These are phyloP conservation scores for Eutrema salsugineum DNA, from an alignment of 441 rosid species.

Conservation along the genomic window DNA sequence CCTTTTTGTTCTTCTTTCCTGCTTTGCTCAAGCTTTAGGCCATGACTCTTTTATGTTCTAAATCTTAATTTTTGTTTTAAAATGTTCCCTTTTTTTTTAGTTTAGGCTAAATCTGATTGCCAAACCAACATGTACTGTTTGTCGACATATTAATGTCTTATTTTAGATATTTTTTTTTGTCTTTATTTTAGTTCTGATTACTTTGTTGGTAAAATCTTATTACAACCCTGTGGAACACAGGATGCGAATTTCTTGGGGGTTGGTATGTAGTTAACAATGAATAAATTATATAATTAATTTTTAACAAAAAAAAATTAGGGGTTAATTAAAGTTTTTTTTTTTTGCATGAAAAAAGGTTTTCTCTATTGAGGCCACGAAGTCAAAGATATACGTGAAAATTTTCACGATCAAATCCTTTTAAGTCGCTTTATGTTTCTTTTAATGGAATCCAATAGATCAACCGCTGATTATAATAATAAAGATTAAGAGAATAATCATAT, in stretches of 20 bases:
- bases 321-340: not conserved
- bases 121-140: conserved; percentile 18
- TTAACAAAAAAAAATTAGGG: conserved; percentile 4
- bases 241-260: conserved; percentile 34
- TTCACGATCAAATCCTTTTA: not conserved
- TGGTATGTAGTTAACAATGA: conserved; percentile 8
- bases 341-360: conserved; percentile 4
- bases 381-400: conserved; percentile 20
- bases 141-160: not conserved
- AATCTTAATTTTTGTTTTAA: not conserved
- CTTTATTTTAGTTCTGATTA: conserved; percentile 17
- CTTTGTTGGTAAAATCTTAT: conserved; percentile 5
- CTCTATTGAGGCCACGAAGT: conserved; percentile 20
- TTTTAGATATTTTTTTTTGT: not conserved
- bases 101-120: conserved; percentile 2
- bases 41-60: conserved; percentile 28
- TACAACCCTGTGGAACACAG: not conserved
- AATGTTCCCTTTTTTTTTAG: not conserved
- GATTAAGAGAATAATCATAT: conserved; percentile 23
- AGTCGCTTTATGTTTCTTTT: not conserved
- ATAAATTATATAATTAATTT: not conserved
- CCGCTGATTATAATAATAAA: not conserved
- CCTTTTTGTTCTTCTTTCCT: conserved; percentile 21
- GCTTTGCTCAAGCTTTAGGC: conserved; percentile 19
- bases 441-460: not conserved